Conservation (phyloP, 805 yeast genomes). For the Yamadazyma insecticola region DNA sequence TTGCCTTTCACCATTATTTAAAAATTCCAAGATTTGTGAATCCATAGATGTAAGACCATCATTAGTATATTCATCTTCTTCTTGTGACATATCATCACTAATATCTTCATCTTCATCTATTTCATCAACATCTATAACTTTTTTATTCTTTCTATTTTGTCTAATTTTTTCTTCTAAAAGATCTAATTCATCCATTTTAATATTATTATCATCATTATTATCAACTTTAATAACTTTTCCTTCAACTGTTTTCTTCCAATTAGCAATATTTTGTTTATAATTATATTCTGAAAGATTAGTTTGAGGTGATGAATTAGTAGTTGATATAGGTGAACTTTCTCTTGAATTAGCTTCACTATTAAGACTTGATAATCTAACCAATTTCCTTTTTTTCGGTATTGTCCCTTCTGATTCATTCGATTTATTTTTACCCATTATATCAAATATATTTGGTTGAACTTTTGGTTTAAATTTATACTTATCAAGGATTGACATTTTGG, state of each 20-base stretch:
- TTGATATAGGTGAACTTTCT: no score
- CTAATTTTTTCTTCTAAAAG: conserved; percentile 33
- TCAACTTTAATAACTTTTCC: conserved; percentile 7
- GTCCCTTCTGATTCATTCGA: conserved; percentile 5
- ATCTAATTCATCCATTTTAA: conserved; percentile 33
- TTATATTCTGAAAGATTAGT: no score
- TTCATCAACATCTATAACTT: conserved; percentile 9
- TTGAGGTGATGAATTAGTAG: conserved; percentile 4
- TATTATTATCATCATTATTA: no score
- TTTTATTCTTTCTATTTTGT: conserved; percentile 23
- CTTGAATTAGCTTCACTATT: conserved; percentile 7
- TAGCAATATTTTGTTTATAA: conserved; percentile 3
- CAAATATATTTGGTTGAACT: conserved; percentile 28
- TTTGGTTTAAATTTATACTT: conserved; percentile 26
- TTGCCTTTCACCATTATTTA: conserved; percentile 69
- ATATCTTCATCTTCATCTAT: conserved; percentile 46
- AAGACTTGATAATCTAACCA: conserved; percentile 29
- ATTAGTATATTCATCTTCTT: conserved; percentile 27
- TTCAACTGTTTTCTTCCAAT: conserved; percentile 6
- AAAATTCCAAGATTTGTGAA: conserved; percentile 63
- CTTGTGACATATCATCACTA: conserved; percentile 46
- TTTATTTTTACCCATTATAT: conserved; percentile 4
- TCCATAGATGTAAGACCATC: conserved; percentile 50
- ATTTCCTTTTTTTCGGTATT: conserved; percentile 26
- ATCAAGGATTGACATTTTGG: conserved; percentile 39